phyloP scores from a whole-genome alignment of 139 green algal species.

The Chlorella sp. region DNA sequence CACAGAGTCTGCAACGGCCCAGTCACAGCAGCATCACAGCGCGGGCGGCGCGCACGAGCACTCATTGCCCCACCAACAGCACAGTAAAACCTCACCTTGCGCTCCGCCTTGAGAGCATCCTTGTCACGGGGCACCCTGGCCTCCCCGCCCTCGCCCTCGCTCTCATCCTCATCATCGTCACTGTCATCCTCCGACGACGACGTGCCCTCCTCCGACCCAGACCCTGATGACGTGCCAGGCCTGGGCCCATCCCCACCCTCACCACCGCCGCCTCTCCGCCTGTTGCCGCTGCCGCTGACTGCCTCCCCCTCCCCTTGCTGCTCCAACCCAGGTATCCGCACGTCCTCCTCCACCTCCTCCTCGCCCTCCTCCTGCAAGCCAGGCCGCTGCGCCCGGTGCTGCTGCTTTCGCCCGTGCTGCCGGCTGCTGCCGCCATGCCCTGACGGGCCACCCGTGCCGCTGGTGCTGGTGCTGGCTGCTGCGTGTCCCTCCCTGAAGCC shows the following conservation, averaged over 20 bases:
- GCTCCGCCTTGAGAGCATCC: constrained; percentile 41
- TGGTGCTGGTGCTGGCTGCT: too few relatives aligned
- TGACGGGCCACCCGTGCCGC: too few relatives aligned
- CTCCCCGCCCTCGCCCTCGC: constrained; percentile 4
- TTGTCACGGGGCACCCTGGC: constrained; percentile 17
- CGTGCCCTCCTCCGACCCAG: background rate
- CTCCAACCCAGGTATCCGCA: too few relatives aligned
- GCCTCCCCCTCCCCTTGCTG: background rate
- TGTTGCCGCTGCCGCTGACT: background rate
- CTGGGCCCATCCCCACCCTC: background rate
- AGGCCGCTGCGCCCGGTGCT: too few relatives aligned
- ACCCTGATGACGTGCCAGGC: background rate
- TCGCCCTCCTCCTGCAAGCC: too few relatives aligned
- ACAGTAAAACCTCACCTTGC: constrained; percentile 39
- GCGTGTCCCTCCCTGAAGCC: background rate
- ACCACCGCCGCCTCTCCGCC: background rate
- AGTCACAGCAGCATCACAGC: too few relatives aligned
- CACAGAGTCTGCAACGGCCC: too few relatives aligned
- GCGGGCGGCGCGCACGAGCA: too few relatives aligned
- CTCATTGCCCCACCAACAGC: background rate
- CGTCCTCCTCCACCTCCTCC: too few relatives aligned
- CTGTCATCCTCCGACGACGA: background rate
- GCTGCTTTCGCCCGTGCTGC: constrained; percentile 2
- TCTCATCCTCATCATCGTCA: background rate
- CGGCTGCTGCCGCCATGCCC: constrained; percentile 3